These are phyloP conservation scores for Linum tenue DNA, from an alignment of 345 rosid species.

Conservation along the genomic window DNA sequence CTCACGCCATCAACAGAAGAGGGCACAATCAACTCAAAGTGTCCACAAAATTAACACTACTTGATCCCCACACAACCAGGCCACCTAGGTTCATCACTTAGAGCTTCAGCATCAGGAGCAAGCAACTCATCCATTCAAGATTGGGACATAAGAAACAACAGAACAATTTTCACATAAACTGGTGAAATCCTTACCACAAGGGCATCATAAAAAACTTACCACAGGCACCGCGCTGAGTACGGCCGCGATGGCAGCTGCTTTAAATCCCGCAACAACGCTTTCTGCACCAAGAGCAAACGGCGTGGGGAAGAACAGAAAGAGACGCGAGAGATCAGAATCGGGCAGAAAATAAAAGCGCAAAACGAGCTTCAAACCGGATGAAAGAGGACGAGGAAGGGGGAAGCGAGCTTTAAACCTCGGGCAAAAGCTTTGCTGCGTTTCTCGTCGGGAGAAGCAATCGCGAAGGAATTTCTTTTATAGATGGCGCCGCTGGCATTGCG, in stretches of 20 bases:
- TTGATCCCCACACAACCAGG: background rate
- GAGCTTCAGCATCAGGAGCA: background rate
- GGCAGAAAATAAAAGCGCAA: background rate
- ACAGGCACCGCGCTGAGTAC: constrained; percentile 45
- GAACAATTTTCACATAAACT: background rate
- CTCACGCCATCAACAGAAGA: too few relatives aligned
- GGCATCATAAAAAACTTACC: constrained; percentile 19
- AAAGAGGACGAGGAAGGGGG: background rate
- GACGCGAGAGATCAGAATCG: background rate
- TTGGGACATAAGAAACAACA: background rate
- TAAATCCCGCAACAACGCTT: constrained; percentile 50
- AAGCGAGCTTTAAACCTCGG: constrained; percentile 13
- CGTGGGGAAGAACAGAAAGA: background rate
- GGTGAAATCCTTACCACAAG: background rate
- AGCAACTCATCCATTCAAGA: background rate
- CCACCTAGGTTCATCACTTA: background rate
- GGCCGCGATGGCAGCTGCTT: constrained; percentile 40
- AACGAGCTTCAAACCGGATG: background rate
- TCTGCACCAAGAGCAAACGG: constrained; percentile 27
- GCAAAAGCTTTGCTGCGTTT: constrained; percentile 17
- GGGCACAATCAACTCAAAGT: too few relatives aligned
- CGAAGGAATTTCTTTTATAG: background rate
- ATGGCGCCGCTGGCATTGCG: background rate
- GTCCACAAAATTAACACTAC: background rate
- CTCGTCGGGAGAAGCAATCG: constrained; percentile 23